Conservation (phyloP, 2,329 filamentous ascomycete species). For the Ophiostoma quercus region DNA sequence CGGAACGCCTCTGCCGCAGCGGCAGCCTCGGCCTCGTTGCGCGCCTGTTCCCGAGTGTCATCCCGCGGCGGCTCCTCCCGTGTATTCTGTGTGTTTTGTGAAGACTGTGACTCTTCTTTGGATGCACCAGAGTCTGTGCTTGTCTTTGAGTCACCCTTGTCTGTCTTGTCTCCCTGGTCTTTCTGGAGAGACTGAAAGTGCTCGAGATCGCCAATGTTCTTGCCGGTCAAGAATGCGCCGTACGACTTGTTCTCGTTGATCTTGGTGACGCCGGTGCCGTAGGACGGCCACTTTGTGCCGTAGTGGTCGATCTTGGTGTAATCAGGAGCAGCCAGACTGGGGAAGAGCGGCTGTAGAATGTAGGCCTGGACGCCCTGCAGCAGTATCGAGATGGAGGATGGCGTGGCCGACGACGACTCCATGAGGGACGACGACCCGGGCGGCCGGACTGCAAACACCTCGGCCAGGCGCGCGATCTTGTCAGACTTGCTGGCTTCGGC, state of each 20-base stretch:
- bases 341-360: constrained; percentile 10
- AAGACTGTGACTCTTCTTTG: neutral
- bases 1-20: neutral
- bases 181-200: neutral
- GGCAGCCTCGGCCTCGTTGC: constrained; percentile 1
- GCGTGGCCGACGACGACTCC: constrained; percentile 2
- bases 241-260: constrained; percentile 5
- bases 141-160: neutral
- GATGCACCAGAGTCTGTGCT: neutral
- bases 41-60: neutral
- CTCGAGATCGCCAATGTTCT: neutral
- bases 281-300: constrained; percentile 13
- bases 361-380: constrained; percentile 5
- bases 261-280: neutral
- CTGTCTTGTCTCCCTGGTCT: neutral
- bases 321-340: neutral
- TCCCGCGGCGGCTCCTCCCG: constrained; percentile 2
- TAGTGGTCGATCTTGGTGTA: neutral
- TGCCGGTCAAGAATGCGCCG: constrained; percentile 8
- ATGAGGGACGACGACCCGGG: constrained; percentile 4
- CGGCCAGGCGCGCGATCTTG: neutral
- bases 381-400: neutral
- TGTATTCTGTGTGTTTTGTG: neutral
- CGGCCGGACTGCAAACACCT: neutral
- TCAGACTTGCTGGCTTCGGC: neutral